Evolutionary conservation across 2,329 filamentous ascomycete genomes (phyloP).

Genomic region (Bipolaris oryzae): DNA sequence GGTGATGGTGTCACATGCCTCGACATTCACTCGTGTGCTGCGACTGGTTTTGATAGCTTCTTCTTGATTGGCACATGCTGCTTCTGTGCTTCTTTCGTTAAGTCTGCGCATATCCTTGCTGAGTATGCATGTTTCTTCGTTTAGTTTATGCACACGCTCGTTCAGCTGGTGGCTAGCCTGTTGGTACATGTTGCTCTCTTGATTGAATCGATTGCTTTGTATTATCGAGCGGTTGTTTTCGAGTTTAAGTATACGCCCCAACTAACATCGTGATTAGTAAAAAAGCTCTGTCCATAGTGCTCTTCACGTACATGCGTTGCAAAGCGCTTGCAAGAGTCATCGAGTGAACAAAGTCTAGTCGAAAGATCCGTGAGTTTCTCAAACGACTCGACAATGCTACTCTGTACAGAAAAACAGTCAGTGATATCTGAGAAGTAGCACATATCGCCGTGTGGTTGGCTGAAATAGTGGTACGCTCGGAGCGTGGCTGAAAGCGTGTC

Average conservation of each 20-base stretch:
- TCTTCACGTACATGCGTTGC: conserved; percentile 10
- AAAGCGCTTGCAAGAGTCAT: conserved; percentile 13
- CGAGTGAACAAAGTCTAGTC: conserved; percentile 5
- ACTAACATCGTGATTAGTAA: neutral
- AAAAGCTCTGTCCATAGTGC: too few relatives aligned
- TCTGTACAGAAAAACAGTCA: neutral
- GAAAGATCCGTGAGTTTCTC: conserved; percentile 12
- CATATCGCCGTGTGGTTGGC: conserved; percentile 8
- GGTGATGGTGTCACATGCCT: conserved; percentile 1
- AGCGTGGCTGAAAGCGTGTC: conserved; percentile 7
- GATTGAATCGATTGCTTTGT: neutral
- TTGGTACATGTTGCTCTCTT: neutral
- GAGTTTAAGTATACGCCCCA: conserved; percentile 6
- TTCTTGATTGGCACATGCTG: conserved; percentile 4
- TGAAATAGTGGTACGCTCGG: conserved; percentile 7
- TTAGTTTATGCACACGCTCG: neutral
- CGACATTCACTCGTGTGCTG: conserved; percentile 13
- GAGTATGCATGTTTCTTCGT: neutral
- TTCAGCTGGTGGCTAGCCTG: neutral
- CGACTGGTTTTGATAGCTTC: conserved; percentile 8
- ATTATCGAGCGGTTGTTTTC: conserved; percentile 9
- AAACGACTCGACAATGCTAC: conserved; percentile 16
- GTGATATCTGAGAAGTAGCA: conserved; percentile 21
- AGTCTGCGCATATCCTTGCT: conserved; percentile 6
- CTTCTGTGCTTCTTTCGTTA: conserved; percentile 4